Evolutionary conservation across 176 grass and related monocot genomes (phyloP), one percentile per base, ranked within the genome.

Genomic region (Aegilops bicornis): DNA sequence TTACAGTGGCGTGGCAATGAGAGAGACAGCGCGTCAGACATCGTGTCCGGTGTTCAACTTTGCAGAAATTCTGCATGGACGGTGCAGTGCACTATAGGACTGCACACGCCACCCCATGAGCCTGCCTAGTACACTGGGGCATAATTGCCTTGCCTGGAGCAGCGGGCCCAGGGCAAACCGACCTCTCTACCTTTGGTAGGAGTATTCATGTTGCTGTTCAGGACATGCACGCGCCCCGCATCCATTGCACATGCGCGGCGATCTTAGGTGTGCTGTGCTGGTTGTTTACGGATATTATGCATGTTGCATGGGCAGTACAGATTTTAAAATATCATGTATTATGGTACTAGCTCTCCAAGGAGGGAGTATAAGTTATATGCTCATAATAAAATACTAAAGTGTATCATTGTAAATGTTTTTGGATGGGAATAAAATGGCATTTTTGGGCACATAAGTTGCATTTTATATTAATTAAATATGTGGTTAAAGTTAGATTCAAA

Each of bases 201-300:
- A 45, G 42, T 48, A 40, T 70, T n/a, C 24, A 58, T 40, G 50
- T 7, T 72, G 22, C 6, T 4, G 85, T 14, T 65, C 63, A n/a
- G 22, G 58, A 82, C 70, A 40, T 81, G 58, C 37, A 20, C 39
- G 37, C 36, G 37, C 66, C 20, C 37, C 12, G 22, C 40, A 76
- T 76, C 79, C 2, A 76, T 39, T 52, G 67, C 75, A 79, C 76
- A 80, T 75, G 82, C 2, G 74, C 50, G 16, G 64, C 6, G 10
- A 32, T 69, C 32, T 36, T 36, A 17, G 64, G 7, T 7, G 36
- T 8, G 36, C 1, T 8, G 7, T 37, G 7, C 36, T 37, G 36
- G 7, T 37, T 37, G 45, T 48, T 48, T 29, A 29, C 23, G 42
- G 14, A 75, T 48, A 75, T 75, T 75, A 50, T 50, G 72, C 72